phyloP scores from a whole-genome alignment of 2,329 filamentous ascomycete genomes.

The Alternaria infectoria region DNA sequence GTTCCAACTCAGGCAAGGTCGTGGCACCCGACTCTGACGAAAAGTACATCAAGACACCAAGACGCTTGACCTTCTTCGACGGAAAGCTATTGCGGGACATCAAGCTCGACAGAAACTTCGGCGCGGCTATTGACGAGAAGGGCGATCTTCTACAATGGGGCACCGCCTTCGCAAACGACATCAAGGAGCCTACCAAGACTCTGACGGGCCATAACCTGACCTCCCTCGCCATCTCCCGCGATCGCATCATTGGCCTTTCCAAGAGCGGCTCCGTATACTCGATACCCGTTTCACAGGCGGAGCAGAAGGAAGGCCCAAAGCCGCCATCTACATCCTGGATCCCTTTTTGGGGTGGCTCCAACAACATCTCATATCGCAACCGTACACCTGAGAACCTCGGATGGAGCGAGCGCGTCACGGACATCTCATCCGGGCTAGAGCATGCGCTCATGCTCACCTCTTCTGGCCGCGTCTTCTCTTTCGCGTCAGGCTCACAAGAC shows the following conservation, averaged over 20 bases:
- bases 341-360: constrained; percentile 71
- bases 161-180: constrained; percentile 70
- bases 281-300: constrained; percentile 74
- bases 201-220: constrained; percentile 80
- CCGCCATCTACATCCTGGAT: constrained; percentile 72
- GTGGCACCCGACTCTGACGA: constrained; percentile 84
- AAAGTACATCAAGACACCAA: constrained; percentile 76
- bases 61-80: constrained; percentile 82
- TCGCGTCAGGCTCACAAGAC: constrained; percentile 77
- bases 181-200: constrained; percentile 70
- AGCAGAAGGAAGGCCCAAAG: constrained; percentile 72
- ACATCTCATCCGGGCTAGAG: constrained; percentile 80
- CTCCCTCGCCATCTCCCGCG: constrained; percentile 77
- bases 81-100: constrained; percentile 83
- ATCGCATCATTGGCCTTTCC: constrained; percentile 81
- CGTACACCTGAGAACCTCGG: constrained; percentile 69
- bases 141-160: constrained; percentile 96
- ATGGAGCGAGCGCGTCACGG: constrained; percentile 74
- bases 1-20: constrained; percentile 83
- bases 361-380: constrained; percentile 72
- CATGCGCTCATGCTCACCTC: constrained; percentile 87
- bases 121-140: constrained; percentile 83
- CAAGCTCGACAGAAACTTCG: constrained; percentile 82
- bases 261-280: constrained; percentile 82
- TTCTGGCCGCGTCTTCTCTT: constrained; percentile 83